These are phyloP conservation scores for Lenwebbia sp. DNA, from an alignment of 345 rosid species.

Conservation along the genomic window DNA sequence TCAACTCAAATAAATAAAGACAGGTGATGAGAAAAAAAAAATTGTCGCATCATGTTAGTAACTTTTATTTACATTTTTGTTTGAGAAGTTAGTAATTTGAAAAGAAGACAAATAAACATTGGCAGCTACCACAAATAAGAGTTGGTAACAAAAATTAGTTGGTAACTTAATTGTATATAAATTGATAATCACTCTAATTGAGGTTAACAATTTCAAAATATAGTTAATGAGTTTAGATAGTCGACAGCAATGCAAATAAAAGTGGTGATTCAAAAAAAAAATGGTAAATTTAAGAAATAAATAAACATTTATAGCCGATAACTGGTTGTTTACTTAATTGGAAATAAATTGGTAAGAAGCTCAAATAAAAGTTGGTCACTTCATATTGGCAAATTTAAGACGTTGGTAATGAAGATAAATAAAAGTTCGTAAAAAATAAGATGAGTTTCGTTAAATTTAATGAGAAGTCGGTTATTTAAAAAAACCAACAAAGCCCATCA, in stretches of 20 bases:
- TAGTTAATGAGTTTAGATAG: neutral
- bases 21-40: neutral
- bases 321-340: neutral
- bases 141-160: neutral
- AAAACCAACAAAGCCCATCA: neutral
- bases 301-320: neutral
- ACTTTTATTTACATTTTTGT: neutral
- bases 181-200: neutral
- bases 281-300: neutral
- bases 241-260: neutral
- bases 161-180: neutral
- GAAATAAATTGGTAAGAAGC: neutral
- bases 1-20: neutral
- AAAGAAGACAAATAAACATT: neutral
- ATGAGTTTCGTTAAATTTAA: neutral
- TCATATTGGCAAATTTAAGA: neutral
- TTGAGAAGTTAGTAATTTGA: neutral
- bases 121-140: neutral
- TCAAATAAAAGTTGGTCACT: neutral
- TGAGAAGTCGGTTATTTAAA: neutral
- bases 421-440: neutral
- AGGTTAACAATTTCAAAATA: neutral
- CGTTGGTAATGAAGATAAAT: neutral
- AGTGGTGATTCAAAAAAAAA: neutral
- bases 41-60: neutral